Evolutionary conservation across 495 filamentous ascomycete genomes (phyloP), one percentile per base, ranked within the genome.

Genomic region (Pseudevernia furfuracea): DNA sequence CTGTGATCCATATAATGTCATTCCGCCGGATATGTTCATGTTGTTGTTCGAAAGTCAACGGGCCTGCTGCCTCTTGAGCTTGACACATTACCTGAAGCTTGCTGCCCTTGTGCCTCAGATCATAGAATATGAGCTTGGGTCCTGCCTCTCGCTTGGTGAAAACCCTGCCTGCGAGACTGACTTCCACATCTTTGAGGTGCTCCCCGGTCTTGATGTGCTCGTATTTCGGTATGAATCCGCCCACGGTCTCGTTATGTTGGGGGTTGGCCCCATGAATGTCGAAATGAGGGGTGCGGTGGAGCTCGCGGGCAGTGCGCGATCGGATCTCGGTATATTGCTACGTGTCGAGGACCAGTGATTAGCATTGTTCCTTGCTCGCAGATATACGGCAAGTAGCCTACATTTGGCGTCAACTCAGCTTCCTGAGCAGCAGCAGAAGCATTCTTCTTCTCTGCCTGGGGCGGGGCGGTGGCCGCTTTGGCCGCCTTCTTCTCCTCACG

Each of bases 261-360:
- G 97, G 97, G 82, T 97, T 97, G 85, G 30, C 52, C 19, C 52
- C 52, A 55, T 99, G 94, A 14, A 94, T 95, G 75, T 96, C 97
- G 23, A 94, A 91, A 74, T 96, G 76, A 78, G 91, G 86, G 73
- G 83, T 86, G 74, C 88, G 81, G 72, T 87, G 86, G 63, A 97
- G 84, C 81, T 91, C 91, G 73, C 92, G 88, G 81, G 97, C 84
- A 56, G 80, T 81, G 59, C 89, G 85, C 69, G 86, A 91, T 57
- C 94, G 90, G 70, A 98, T 95, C 79, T 98, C 93, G 72, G 96
- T 95, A 78, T 97, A 98, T 92, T 96, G 90, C 90, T 93, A 66
- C 57, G 57, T 36, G 65, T 9, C 17, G 36, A 21, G 17, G 23
- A 21, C 0, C 1, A n/a, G 30, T 10, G 3, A 8, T 66, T 44